Evolutionary conservation across 257 asterid species (phyloP), one percentile per base, ranked within the genome.

Genomic region (Linderniella brevidens): DNA sequence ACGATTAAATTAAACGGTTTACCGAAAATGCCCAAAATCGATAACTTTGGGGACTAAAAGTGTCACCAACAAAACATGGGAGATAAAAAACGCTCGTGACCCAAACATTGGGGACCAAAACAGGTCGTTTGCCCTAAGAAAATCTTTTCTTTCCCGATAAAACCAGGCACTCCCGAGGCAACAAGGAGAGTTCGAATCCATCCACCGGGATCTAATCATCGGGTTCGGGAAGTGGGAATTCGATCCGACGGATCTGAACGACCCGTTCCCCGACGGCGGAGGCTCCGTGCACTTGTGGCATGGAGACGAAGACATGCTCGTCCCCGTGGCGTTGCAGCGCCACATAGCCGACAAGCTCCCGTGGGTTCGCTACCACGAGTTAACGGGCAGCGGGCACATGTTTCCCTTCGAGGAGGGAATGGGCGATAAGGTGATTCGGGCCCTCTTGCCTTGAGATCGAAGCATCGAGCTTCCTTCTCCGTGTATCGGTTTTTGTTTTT

Each of bases 191-290:
- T 72, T 47, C 15, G 92, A 70, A 66, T 69, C 92, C 19, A 57
- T 76, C 48, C 78, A 72, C 59, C 83, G 88, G n/a, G 97, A 87
- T 66, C 0, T 70, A 60, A 75, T 60, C 25, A 20, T 80, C 46
- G 78, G 80, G 18, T 87, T 80, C 1, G 95, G 95, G 48, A 70
- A 48, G 12, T 87, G 92, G 95, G 97, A 87, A 40, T 87, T 87
- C 46, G 79, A 67, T 59, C 97, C 97, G 4, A 56, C 50, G 46
- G 88, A 83, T 49, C 55, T 83, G 63, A 55, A 78, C 57, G 78
- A 74, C 44, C 80, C 82, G 5, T 78, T 74, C 54, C 58, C 79
- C 13, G 61, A 75, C 3, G 48, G 74, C 25, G 85, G 63, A 63
- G 88, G 74, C 18, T 59, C 75, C 0, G 84, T 83, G 37, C 95